Conservation (phyloP, 495 filamentous ascomycete species). For the Copromyces sp. region DNA sequence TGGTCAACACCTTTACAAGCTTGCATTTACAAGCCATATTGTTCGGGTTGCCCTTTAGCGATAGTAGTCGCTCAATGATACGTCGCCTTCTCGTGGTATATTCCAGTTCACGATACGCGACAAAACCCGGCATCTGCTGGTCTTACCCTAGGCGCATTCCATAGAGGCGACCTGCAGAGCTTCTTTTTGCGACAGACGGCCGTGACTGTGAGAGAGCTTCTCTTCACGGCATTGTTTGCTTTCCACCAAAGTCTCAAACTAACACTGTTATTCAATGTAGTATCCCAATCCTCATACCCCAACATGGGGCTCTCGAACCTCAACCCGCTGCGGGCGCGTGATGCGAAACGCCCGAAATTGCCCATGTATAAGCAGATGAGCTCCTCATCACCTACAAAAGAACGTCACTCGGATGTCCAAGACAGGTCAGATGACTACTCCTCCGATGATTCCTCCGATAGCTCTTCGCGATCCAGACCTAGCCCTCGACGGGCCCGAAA, state of each 20-base stretch:
- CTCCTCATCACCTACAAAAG: constrained; percentile 23
- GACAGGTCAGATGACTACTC: constrained; percentile 32
- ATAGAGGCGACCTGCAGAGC: background rate
- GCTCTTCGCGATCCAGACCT: constrained; percentile 27
- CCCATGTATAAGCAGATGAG: constrained; percentile 33
- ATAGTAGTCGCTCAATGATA: background rate
- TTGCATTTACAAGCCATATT: background rate
- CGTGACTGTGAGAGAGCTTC: background rate
- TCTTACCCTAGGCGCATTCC: background rate
- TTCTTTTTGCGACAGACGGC: background rate
- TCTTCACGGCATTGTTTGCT: background rate
- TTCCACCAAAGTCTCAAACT: background rate
- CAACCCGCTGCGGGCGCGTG: constrained; percentile 26
- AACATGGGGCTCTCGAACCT: constrained; percentile 20
- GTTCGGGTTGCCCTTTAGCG: background rate
- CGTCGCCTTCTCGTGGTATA: background rate
- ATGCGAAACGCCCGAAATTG: constrained; percentile 26
- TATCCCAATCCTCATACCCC: background rate
- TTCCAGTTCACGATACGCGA: background rate
- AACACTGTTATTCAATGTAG: background rate
- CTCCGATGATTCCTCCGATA: constrained; percentile 30
- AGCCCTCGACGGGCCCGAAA: constrained; percentile 35
- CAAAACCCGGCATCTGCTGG: background rate
- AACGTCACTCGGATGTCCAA: constrained; percentile 35
- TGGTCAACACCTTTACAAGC: background rate